These are phyloP conservation scores for Penicillium griseofulvum DNA, from an alignment of 2,329 filamentous ascomycete genomes.

Conservation along the genomic window DNA sequence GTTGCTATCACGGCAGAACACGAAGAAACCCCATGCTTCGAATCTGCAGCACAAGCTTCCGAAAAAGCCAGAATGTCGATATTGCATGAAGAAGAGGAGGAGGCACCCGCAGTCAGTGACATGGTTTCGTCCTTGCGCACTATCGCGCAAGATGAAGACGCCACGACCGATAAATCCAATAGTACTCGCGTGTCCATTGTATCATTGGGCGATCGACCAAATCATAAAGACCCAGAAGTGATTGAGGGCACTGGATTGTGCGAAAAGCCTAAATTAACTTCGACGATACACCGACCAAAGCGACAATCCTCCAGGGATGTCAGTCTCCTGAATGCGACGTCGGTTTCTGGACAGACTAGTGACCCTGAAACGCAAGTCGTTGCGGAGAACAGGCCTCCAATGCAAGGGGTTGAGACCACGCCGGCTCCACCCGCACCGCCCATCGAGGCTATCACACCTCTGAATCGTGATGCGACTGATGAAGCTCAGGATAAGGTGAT, in stretches of 20 bases:
- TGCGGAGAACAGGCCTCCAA: slow-evolving; percentile 21
- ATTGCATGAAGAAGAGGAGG: slow-evolving; percentile 23
- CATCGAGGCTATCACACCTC: slow-evolving; percentile 23
- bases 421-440: slow-evolving; percentile 13
- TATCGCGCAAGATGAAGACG: slow-evolving; percentile 18
- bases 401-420: slow-evolving; percentile 28
- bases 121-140: slow-evolving; percentile 20
- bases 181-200: slow-evolving; percentile 21
- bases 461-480: slow-evolving; percentile 12
- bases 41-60: slow-evolving; percentile 7
- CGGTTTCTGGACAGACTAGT: slow-evolving; percentile 25
- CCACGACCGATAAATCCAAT: slow-evolving; percentile 19
- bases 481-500: slow-evolving; percentile 15
- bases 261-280: slow-evolving; percentile 29
- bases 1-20: slow-evolving; percentile 20
- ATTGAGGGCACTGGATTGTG: slow-evolving; percentile 34
- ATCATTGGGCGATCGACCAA: slow-evolving; percentile 20
- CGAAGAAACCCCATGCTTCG: slow-evolving; percentile 6
- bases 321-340: slow-evolving; percentile 20
- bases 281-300: slow-evolving; percentile 30
- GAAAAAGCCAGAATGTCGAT: slow-evolving; percentile 21
- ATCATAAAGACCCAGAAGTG: slow-evolving; percentile 23
- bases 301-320: slow-evolving; percentile 29
- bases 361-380: slow-evolving; percentile 16
- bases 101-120: slow-evolving; percentile 16